Percentiles rank a stretch among this genome's conserved stretches.
phyloP scores from a whole-genome alignment of 345 rosid species.

The Linum lewisii region DNA sequence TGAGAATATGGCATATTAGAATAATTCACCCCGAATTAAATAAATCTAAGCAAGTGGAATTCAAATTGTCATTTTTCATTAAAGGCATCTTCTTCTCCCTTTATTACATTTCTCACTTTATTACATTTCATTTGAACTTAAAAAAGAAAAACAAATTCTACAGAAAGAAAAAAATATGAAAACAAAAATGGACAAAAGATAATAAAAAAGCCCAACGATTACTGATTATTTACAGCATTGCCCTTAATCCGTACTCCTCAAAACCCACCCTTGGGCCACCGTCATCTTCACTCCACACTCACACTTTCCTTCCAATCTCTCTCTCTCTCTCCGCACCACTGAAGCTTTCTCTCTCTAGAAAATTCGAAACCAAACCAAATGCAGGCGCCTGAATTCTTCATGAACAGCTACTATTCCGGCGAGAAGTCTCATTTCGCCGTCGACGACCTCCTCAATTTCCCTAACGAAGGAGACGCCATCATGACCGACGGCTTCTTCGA shows the following conservation, averaged over 20 bases:
- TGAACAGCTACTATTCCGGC: constrained; percentile 21
- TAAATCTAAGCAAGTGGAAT: no score
- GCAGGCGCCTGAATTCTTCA: constrained; percentile 37
- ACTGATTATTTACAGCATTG: neutral
- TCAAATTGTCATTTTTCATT: no score
- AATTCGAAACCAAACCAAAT: constrained; percentile 11
- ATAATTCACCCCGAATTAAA: no score
- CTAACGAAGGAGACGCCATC: constrained; percentile 40
- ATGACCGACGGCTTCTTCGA: constrained; percentile 30
- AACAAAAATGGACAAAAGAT: neutral
- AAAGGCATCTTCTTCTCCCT: no score
- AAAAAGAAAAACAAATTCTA: neutral
- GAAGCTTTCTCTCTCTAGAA: neutral
- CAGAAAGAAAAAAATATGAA: neutral
- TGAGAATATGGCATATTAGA: no score
- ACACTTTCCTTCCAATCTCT: constrained; percentile 3
- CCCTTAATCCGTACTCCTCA: neutral
- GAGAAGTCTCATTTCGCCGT: constrained; percentile 35
- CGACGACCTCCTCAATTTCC: constrained; percentile 63
- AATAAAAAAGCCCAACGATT: neutral
- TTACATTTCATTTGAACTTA: no score
- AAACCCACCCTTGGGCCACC: constrained; percentile 19
- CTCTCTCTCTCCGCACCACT: constrained; percentile 1
- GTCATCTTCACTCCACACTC: constrained; percentile 10
- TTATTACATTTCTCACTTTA: no score